Conservation (phyloP, 2,329 filamentous ascomycete genomes). For the Paecilomyces variotii region DNA sequence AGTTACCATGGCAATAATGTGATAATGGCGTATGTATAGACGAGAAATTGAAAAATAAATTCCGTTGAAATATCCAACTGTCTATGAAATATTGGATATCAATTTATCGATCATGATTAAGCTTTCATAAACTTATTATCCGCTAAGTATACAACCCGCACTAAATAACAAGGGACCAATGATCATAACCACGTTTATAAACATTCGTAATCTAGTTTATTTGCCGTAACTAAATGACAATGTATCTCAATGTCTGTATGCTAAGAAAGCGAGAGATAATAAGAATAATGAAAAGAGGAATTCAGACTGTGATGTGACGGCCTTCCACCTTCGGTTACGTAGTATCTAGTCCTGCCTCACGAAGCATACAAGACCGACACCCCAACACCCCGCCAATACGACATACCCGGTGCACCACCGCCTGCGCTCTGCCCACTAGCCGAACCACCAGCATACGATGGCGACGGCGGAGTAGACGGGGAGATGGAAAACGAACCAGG, state of each 20-base stretch:
- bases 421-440: constrained; percentile 15
- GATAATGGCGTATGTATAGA: not conserved
- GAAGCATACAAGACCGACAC: constrained; percentile 37
- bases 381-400: constrained; percentile 35
- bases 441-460: constrained; percentile 10
- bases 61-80: not conserved
- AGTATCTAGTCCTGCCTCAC: constrained; percentile 5
- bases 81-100: too few relatives aligned
- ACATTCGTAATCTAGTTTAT: not conserved
- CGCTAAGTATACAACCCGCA: too few relatives aligned
- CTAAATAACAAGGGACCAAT: too few relatives aligned
- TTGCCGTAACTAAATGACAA: not conserved
- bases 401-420: constrained; percentile 17
- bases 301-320: too few relatives aligned
- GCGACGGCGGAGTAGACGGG: constrained; percentile 15
- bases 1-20: not conserved
- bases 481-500: constrained; percentile 31
- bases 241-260: not conserved
- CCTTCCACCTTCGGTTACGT: constrained; percentile 3
- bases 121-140: too few relatives aligned
- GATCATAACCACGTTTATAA: too few relatives aligned
- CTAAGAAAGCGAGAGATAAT: not conserved
- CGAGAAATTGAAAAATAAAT: not conserved
- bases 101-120: too few relatives aligned
- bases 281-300: too few relatives aligned